Percentiles rank a stretch among this genome's conserved stretches.
Evolutionary conservation across 352 stramenopile species (phyloP).

Genomic region (Halophytophthora batemanensis): DNA sequence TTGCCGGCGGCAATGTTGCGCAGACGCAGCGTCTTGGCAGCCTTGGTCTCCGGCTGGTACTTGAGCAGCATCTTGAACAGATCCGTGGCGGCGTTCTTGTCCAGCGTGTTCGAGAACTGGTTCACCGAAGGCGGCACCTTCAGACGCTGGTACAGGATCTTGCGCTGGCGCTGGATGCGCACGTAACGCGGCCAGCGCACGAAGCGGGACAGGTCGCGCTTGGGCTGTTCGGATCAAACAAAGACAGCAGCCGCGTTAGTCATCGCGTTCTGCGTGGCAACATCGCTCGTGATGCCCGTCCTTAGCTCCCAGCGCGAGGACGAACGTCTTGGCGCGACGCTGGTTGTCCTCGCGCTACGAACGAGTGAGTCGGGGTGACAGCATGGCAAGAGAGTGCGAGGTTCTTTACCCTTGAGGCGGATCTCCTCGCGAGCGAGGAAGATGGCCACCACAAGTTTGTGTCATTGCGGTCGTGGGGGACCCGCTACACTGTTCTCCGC

Average conservation of each 20-base stretch:
- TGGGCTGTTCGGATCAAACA: slow-evolving; percentile 60
- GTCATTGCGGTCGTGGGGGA: slow-evolving; percentile 90
- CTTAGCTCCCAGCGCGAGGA: not conserved
- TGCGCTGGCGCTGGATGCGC: slow-evolving; percentile 98
- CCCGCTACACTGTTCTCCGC: slow-evolving; percentile 71
- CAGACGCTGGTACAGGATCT: slow-evolving; percentile 98
- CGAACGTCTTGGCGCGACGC: slow-evolving; percentile 8
- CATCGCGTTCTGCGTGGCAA: slow-evolving; percentile 3
- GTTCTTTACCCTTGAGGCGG: slow-evolving; percentile 81
- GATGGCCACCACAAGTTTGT: slow-evolving; percentile 88
- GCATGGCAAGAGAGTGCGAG: slow-evolving; percentile 21
- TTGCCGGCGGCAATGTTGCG: slow-evolving; percentile 95
- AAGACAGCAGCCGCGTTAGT: slow-evolving; percentile 12
- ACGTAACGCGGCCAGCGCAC: slow-evolving; percentile 99
- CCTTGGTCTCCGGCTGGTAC: slow-evolving; percentile 98
- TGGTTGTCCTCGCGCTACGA: slow-evolving; percentile 9
- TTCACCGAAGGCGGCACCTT: slow-evolving; percentile 99
- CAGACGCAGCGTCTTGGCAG: slow-evolving; percentile 96
- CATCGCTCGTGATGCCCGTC: too few species aligned
- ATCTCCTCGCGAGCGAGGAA: slow-evolving; percentile 35
- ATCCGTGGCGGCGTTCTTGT: slow-evolving; percentile 98
- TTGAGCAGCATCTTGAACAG: slow-evolving; percentile 99
- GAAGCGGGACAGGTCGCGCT: slow-evolving; percentile 97
- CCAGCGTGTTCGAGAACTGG: slow-evolving; percentile 98
- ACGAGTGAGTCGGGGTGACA: slow-evolving; percentile 31